A percentile compares a stretch with the other conserved stretches of the same genome.
phyloP scores from a whole-genome alignment of 176 grass and related monocot species.

The Miscanthus lutarioriparius region DNA sequence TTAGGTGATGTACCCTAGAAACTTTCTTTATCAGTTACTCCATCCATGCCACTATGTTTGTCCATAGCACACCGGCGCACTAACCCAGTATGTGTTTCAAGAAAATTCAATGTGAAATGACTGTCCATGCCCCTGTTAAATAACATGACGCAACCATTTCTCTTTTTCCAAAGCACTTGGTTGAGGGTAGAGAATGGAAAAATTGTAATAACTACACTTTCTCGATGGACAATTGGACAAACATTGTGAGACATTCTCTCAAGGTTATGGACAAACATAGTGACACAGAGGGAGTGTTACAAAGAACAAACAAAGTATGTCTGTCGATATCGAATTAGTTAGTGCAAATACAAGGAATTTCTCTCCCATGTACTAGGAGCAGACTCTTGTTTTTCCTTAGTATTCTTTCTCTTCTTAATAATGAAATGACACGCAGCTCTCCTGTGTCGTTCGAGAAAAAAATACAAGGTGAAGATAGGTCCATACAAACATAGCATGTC shows the following conservation, averaged over 20 bases:
- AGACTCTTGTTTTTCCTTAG: neutral
- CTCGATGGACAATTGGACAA: neutral
- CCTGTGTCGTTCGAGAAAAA: neutral
- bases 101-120: neutral
- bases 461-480: neutral
- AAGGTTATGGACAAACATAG: neutral
- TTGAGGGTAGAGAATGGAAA: neutral
- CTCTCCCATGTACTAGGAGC: neutral
- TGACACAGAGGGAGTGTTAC: neutral
- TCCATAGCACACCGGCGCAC: neutral
- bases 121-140: neutral
- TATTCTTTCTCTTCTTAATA: neutral
- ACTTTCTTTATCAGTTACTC: neutral
- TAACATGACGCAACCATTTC: neutral
- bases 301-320: neutral
- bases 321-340: slow-evolving; percentile 14
- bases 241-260: neutral
- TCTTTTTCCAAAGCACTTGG: neutral
- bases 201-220: neutral
- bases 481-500: neutral
- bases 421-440: neutral
- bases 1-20: neutral
- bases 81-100: neutral
- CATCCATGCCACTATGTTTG: neutral
- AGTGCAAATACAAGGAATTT: neutral